Evolutionary conservation across 176 grass and related monocot genomes (phyloP), one percentile per base, ranked within the genome.

Genomic region (Oryza meyeriana): DNA sequence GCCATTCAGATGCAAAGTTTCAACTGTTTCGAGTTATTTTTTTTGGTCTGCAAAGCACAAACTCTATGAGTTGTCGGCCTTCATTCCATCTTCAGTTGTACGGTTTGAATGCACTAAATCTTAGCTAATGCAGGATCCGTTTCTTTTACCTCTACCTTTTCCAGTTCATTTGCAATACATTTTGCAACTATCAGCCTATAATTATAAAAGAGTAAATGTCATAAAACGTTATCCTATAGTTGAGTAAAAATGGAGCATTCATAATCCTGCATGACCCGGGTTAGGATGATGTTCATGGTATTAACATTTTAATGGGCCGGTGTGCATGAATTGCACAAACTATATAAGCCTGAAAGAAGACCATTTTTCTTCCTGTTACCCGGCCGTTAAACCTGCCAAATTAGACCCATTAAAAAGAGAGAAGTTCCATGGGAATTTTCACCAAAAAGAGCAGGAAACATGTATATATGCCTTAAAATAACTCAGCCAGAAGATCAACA

Each of bases 11-110:
- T 70, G 45, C 61, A 83, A 24, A 33, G 13, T 65, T 79, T 27
- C 61, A 1, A 62, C 17, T 5, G 50, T 32, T 83, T 90, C 38
- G 17, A 79, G 61, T 61, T 79, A 20, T 2, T 57, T 55, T 66
- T 42, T 78, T 90, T 73, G 64, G 69, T 31, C 47, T 68, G 81
- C 68, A 84, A 67, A 77, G 69, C 86, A 35, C 75, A 84, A 44
- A 44, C 83, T 29, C 12, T 76, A 59, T 72, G 83, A 72, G 78
- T 85, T 59, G 69, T 44, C 35, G 65, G 58, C 7, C 22, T 44
- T 76, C n/a, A 30, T 78, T 61, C 31, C 73, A 24, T 27, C 73
- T 74, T 78, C 72, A 62, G 39, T 74, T 86, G 67, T 82, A 38
- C 8, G 26, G 59, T 82, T 31, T 28, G 2, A 16, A 48, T 82